Base-by-base conservation (phyloP, 495 filamentous ascomycete genomes). In the Lasiosphaeria ovina region DNA sequence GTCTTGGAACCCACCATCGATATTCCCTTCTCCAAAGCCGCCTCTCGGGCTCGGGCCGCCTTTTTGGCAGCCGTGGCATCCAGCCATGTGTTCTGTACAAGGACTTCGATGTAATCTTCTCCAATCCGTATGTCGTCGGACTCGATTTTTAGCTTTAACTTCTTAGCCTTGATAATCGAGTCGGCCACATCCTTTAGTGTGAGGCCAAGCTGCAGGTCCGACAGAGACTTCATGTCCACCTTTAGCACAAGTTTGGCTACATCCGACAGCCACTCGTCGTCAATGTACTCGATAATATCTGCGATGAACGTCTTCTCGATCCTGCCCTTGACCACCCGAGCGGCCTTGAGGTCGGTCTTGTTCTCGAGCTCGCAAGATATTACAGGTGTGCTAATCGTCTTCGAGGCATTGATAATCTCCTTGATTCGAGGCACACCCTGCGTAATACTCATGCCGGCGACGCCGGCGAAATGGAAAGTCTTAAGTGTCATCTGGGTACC, bases 401-500 rank as follows among this genome's bases (percentile, higher is more conserved):
- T 93, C 9, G 90, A 93, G 6, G 94, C 94, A 75, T 98, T 98
- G 84, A 98, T 98, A 68, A 98, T 98, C 82, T 98, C 94, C 77
- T 98, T 98, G 74, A 98, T 98, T 85, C 94, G 94, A 3, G 94
- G 94, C 2, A 98, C 94, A 87, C 94, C 94, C 70, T 96, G 91
- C 0, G 95, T 98, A 67, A 98, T 94, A 81, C 90, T 95, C 93
- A 98, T 97, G 68, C 92, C 92, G 32, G 93, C 95, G 62, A 98
- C 95, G 89, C 94, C 94, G 68, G 94, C 94, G 78, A 98, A 98
- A 88, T 98, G 94, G 87, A 98, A 98, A 72, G 94, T 98, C 77
- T 98, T 98, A 67, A 98, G 79, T 3, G 94, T 98, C 95, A 98
- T 98, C 74, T 98, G 95, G 4, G 95, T 98, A 71, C 95, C 94